phyloP scores from a whole-genome alignment of 345 rosid species.

The Raphanus raphanistrum region DNA sequence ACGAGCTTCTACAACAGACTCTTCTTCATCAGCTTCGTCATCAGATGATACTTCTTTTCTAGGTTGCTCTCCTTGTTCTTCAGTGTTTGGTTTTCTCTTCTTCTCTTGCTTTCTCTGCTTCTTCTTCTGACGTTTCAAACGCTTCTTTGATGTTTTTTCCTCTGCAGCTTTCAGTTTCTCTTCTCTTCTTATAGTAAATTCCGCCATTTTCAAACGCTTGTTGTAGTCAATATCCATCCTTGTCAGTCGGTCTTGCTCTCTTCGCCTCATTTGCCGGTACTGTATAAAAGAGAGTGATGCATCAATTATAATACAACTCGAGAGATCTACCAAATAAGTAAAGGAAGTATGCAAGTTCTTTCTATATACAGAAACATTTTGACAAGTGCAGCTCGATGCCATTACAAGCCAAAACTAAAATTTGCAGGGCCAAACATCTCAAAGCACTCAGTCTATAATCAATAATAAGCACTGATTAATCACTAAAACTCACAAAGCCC shows the following conservation, averaged over 20 bases:
- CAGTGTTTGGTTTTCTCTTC: constrained; percentile 50
- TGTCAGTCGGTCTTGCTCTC: constrained; percentile 82
- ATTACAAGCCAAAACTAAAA: not conserved
- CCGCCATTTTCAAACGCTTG: constrained; percentile 72
- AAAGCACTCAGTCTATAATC: not conserved
- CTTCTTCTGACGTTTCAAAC: constrained; percentile 80
- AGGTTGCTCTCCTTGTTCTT: constrained; percentile 43
- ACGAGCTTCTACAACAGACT: constrained; percentile 37
- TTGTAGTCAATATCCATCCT: constrained; percentile 89
- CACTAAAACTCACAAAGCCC: not conserved
- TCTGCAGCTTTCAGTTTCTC: constrained; percentile 78
- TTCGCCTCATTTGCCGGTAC: constrained; percentile 97
- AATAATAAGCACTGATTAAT: not conserved
- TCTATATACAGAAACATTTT: not conserved
- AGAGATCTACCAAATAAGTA: not conserved
- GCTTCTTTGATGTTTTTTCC: constrained; percentile 84
- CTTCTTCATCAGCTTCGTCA: constrained; percentile 47
- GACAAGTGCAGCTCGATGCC: not conserved
- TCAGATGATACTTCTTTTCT: constrained; percentile 55
- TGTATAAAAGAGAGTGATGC: constrained; percentile 34
- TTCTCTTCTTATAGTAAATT: constrained; percentile 74
- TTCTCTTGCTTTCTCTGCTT: constrained; percentile 71
- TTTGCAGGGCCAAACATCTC: not conserved
- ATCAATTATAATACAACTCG: not conserved
- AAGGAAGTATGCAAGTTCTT: not conserved